Evolutionary conservation across 2,329 filamentous ascomycete genomes (phyloP), one percentile per base, ranked within the genome.

Genomic region (Claviceps pusilla): DNA sequence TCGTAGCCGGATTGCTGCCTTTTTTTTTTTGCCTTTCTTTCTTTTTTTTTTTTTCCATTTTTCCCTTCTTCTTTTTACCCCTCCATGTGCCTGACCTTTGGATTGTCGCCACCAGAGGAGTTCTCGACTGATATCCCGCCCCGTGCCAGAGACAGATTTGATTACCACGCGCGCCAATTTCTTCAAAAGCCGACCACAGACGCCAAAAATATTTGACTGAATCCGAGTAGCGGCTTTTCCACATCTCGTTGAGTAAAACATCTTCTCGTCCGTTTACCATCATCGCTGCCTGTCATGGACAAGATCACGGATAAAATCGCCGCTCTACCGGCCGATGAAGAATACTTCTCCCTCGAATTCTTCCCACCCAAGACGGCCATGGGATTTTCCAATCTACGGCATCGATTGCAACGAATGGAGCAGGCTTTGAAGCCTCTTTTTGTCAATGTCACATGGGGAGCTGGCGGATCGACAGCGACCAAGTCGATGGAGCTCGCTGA

Each of bases 321-420:
- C 71, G 87, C 89, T 57, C 74, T 98, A 73, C 87, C 88, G 69
- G 79, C 84, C 59, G 82, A 87, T 69, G 80, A 81, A 60, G 83
- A 80, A 67, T 97, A 93, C 76, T 95, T 95, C 72, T 97, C 93
- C 50, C 84, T 97, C 71, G 93, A 98, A 73, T 98, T 98, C 81
- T 98, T 98, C 74, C 93, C 93, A 61, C 93, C 93, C 59, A 98
- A 97, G 76, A 98, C 93, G 49, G 78, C 85, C 57, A 95, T 95
- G 83, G 93, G 93, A 60, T 94, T 93, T 64, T 85, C 88, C 58
- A 98, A 98, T 69, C 82, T 98, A 54, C 87, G 91, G 66, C 87
- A 87, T 59, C 89, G 93, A 66, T 82, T 98, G 56, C 87, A 94
- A 68, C 89, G 93, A 67, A 97, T 98, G 93, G 84, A 93, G 51